Base-by-base conservation (phyloP, 306 rosid genomes). In the Lablab purpureus region DNA sequence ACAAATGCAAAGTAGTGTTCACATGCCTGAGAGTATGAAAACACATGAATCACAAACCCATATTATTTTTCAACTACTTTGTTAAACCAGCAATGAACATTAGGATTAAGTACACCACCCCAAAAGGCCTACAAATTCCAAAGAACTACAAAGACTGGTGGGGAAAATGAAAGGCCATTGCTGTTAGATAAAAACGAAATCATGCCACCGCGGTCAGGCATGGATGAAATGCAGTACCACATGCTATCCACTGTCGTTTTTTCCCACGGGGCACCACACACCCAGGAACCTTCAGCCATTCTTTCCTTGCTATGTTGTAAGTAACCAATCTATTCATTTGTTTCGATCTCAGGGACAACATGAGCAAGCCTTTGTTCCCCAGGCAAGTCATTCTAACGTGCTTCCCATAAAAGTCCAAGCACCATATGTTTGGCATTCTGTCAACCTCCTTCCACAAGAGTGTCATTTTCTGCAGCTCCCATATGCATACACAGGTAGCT, bases 371-470 rank as follows among this genome's bases (percentile, higher is more conserved):
- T 83, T 82, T 89, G 94, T 91, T 94, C 59, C 97, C 98, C 76
- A 91, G 81, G 96, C 97, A 94, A 80, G 89, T 89, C 98, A 94
- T 94, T 75, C 87, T 85, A 77, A 91, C 91, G 97, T 88, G 94
- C 98, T 94, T 94, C 82, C 97, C 98, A 73, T 94, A 94, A 84
- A 90, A 91, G 80, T 94, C 98, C 88, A 94, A 91, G 98, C 98
- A 94, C 98, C 93, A 90, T 79, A 81, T 65, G 79, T 90, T 94
- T 94, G 98, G 98, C 98, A 94, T 94, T 94, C 98, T 94, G 97
- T 94, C 98, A 82, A 94, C 98, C 98, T 94, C 98, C 97, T 91
- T 94, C 98, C 98, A 94, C 85, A 91, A 90, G 83, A 94, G 92
- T 17, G 91, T 94, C 97, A 94, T 94, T 80, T 85, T 89, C 92